Conservation (phyloP, 2,329 filamentous ascomycete species). For the Aspergillus flavus region DNA sequence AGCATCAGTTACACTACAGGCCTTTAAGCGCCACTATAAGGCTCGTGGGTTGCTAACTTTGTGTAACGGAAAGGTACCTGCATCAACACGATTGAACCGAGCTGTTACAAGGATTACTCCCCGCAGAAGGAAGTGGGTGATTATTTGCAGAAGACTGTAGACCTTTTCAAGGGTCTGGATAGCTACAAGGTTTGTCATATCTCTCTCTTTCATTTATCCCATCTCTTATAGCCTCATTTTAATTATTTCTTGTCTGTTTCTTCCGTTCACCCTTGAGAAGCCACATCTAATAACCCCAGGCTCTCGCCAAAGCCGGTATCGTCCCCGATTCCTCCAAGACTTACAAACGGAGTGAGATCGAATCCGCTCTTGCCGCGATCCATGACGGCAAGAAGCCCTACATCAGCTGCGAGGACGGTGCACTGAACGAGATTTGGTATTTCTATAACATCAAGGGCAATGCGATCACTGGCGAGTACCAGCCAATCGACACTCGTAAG, state of each 20-base stretch:
- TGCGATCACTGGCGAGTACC: constrained; percentile 63
- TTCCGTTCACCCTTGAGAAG: neutral
- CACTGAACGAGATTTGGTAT: constrained; percentile 61
- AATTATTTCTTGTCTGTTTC: neutral
- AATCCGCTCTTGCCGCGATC: constrained; percentile 51
- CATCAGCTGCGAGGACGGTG: constrained; percentile 52
- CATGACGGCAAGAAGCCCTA: constrained; percentile 54
- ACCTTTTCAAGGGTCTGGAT: constrained; percentile 58
- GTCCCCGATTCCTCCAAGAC: constrained; percentile 52
- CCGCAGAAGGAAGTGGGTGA: constrained; percentile 61
- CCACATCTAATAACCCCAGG: constrained; percentile 30
- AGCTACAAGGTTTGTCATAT: constrained; percentile 50
- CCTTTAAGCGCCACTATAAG: neutral
- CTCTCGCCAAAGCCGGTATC: constrained; percentile 59
- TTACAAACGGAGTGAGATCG: constrained; percentile 55
- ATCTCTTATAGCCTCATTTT: neutral
- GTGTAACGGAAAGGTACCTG: constrained; percentile 55
- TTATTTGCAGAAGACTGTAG: constrained; percentile 59
- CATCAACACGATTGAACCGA: constrained; percentile 67
- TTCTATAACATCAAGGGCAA: constrained; percentile 56
- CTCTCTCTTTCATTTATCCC: neutral
- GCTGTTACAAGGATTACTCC: constrained; percentile 63
- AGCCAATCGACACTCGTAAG: constrained; percentile 54
- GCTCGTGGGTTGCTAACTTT: neutral
- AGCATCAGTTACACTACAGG: neutral